Percentiles rank a stretch among this genome's conserved stretches.
These are phyloP conservation scores for Singerocomus inundabilis DNA, from an alignment of 1,284 basidiomycete genomes.

Conservation along the genomic window DNA sequence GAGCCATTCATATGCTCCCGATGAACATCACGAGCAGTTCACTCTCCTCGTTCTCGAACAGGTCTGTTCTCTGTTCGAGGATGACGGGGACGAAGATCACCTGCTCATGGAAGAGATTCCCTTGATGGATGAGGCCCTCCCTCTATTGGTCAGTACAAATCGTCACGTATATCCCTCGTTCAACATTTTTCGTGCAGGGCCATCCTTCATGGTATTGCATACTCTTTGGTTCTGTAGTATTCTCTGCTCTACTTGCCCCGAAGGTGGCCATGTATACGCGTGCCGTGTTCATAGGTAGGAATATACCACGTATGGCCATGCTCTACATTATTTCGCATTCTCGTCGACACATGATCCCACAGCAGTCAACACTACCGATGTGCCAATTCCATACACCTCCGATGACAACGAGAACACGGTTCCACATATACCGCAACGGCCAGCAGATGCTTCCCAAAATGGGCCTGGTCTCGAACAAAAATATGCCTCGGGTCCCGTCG, in stretches of 20 bases:
- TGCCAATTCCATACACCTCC: background rate
- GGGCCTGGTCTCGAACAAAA: conserved; percentile 22
- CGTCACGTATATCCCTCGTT: background rate
- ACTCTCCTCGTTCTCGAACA: conserved; percentile 34
- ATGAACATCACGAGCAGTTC: conserved; percentile 38
- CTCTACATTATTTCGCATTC: background rate
- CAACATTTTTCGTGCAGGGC: conserved; percentile 40
- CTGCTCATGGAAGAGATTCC: conserved; percentile 33
- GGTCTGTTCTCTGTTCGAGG: conserved; percentile 9
- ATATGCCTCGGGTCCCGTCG: conserved; percentile 71
- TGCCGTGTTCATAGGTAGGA: conserved; percentile 56
- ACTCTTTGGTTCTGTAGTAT: conserved; percentile 54
- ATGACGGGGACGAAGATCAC: conserved; percentile 30
- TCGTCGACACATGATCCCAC: background rate
- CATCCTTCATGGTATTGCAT: conserved; percentile 46
- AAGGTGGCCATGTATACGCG: conserved; percentile 64
- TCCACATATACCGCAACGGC: background rate
- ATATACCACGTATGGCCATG: conserved; percentile 30
- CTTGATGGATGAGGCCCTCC: conserved; percentile 72
- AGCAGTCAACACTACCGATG: background rate
- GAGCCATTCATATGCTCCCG: conserved; percentile 39
- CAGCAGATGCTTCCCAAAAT: background rate
- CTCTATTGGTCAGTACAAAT: conserved; percentile 56
- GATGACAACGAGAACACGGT: background rate
- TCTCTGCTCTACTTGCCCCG: conserved; percentile 57